These are phyloP conservation scores for Leishmania aethiopica DNA, from an alignment of 208 protist species.

Conservation along the genomic window DNA sequence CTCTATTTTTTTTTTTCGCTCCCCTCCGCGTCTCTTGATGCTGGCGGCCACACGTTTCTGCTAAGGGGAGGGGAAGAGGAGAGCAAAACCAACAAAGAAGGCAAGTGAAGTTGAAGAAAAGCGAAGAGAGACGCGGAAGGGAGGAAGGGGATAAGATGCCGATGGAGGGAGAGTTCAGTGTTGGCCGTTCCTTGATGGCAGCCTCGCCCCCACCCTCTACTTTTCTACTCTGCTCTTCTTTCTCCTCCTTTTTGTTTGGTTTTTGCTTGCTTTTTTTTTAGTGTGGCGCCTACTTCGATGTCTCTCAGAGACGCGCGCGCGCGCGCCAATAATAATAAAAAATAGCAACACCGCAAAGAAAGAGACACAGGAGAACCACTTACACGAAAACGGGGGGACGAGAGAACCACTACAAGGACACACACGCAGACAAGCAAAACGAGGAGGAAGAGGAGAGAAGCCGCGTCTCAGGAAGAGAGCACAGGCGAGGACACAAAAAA, in stretches of 20 bases:
- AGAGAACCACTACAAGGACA: neutral
- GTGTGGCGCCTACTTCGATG: neutral
- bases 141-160: neutral
- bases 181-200: neutral
- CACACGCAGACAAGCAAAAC: neutral
- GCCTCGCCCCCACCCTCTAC: neutral
- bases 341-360: neutral
- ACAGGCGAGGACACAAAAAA: neutral
- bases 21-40: neutral
- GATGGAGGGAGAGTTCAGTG: neutral
- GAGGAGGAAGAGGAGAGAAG: neutral
- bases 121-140: neutral
- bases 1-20: neutral
- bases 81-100: neutral
- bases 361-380: neutral
- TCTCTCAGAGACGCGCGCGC: neutral
- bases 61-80: neutral
- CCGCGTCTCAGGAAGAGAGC: neutral
- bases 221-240: neutral
- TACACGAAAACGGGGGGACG: neutral
- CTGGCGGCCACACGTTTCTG: neutral
- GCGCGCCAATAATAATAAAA: neutral
- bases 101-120: neutral
- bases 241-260: neutral
- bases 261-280: no score